Evolutionary conservation across 495 filamentous ascomycete genomes (phyloP).

Genomic region (Aspergillus nidulans): DNA sequence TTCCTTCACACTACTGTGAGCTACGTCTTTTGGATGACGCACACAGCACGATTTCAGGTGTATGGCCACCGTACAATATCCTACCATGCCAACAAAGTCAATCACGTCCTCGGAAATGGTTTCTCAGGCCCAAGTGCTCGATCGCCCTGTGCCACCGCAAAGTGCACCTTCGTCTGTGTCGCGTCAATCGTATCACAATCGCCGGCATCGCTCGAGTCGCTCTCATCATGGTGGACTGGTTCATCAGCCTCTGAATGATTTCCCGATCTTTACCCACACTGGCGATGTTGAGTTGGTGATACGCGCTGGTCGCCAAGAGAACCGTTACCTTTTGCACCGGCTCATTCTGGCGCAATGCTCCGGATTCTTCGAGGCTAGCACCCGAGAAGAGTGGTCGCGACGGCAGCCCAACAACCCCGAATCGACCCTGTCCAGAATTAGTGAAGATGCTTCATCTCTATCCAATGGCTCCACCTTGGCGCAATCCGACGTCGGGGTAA

Average conservation of each 20-base stretch:
- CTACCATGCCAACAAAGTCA: slow-evolving; percentile 20
- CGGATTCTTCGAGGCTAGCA: slow-evolving; percentile 88
- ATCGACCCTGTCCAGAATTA: slow-evolving; percentile 50
- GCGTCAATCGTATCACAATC: slow-evolving; percentile 49
- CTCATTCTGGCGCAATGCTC: slow-evolving; percentile 83
- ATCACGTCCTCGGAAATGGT: slow-evolving; percentile 50
- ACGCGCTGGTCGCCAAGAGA: slow-evolving; percentile 64
- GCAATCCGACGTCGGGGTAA: slow-evolving; percentile 33
- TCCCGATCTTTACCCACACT: slow-evolving; percentile 82
- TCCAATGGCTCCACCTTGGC: slow-evolving; percentile 40
- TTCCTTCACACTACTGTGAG: slow-evolving; percentile 4
- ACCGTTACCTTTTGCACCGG: slow-evolving; percentile 78
- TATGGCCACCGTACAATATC: slow-evolving; percentile 15
- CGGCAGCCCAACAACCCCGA: slow-evolving; percentile 26
- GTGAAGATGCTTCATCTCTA: slow-evolving; percentile 48
- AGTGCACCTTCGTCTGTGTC: slow-evolving; percentile 58
- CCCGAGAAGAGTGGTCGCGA: slow-evolving; percentile 81
- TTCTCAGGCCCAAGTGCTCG: slow-evolving; percentile 63
- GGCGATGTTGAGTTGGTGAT: slow-evolving; percentile 90
- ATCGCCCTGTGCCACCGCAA: slow-evolving; percentile 46
- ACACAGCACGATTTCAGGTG: slow-evolving; percentile 11
- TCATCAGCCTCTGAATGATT: slow-evolving; percentile 77
- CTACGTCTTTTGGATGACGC: slow-evolving; percentile 18
- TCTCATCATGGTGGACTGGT: slow-evolving; percentile 74
- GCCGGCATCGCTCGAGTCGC: slow-evolving; percentile 68